Evolutionary conservation across 305 asterid species (phyloP).

Genomic region (Solanum hybrid): DNA sequence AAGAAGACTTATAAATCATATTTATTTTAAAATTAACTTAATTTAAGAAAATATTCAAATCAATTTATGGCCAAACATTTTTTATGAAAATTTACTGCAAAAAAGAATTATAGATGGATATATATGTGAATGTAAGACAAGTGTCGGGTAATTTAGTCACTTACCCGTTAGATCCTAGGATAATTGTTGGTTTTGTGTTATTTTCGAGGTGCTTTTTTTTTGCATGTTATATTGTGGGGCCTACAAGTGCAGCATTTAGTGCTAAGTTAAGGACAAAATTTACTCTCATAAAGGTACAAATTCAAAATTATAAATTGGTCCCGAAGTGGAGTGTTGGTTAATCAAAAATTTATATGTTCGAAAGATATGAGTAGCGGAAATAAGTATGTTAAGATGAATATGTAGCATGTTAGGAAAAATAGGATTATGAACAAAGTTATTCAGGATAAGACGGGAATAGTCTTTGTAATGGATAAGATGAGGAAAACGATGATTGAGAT

Average conservation of each 20-base stretch:
- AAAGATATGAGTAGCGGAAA: not conserved
- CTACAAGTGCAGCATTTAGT: not conserved
- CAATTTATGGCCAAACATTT: not conserved
- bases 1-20: not conserved
- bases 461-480: not conserved
- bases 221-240: not conserved
- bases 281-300: too few relatives aligned
- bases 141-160: not conserved
- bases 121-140: not conserved
- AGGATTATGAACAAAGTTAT: not conserved
- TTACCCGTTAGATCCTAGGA: not conserved
- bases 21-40: not conserved
- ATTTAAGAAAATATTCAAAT: not conserved
- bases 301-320: not conserved
- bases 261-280: too few relatives aligned
- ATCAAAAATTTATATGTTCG: not conserved
- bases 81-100: not conserved
- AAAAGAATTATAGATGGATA: not conserved
- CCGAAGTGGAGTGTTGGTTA: accelerated
- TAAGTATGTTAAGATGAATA: not conserved
- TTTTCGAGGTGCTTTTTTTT: not conserved
- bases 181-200: not conserved
- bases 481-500: not conserved
- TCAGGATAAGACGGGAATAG: accelerated
- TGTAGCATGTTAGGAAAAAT: not conserved